Conservation (phyloP, 805 yeast genomes). For the Nakazawaea anatomiae region DNA sequence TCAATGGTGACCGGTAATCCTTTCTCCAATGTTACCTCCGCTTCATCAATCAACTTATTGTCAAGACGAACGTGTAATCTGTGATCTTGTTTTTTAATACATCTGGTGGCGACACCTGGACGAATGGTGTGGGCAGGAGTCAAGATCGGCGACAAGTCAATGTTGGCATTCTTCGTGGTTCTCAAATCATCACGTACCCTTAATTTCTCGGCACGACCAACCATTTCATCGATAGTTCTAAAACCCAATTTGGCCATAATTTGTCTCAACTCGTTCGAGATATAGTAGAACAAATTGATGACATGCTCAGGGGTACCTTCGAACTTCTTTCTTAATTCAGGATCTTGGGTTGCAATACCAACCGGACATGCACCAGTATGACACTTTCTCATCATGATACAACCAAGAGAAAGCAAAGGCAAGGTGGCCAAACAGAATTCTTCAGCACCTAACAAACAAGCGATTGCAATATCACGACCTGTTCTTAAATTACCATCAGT, state of each 20-base stretch:
- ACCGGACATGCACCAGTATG: constrained; percentile 95
- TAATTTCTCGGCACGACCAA: constrained; percentile 92
- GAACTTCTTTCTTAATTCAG: constrained; percentile 85
- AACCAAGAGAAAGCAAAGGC: constrained; percentile 95
- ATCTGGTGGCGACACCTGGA: constrained; percentile 94
- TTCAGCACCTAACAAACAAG: constrained; percentile 94
- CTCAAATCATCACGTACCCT: constrained; percentile 79
- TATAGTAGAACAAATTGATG: constrained; percentile 92
- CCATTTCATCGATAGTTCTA: constrained; percentile 96
- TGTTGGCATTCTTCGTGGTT: constrained; percentile 83
- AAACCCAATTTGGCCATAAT: constrained; percentile 95
- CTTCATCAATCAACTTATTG: constrained; percentile 92
- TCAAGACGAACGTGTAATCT: constrained; percentile 88
- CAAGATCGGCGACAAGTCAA: constrained; percentile 87
- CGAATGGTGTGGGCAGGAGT: constrained; percentile 96
- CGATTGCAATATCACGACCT: constrained; percentile 95
- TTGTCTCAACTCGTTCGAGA: constrained; percentile 85
- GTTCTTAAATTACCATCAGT: constrained; percentile 99
- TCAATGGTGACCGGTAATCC: constrained; percentile 96
- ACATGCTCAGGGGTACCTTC: constrained; percentile 98
- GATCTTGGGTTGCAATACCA: constrained; percentile 98
- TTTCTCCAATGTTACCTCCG: constrained; percentile 90
- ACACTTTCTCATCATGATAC: constrained; percentile 94
- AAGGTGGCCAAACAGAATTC: constrained; percentile 98
- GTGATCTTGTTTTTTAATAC: constrained; percentile 91